These are phyloP conservation scores for Phaeophleospora eucalypticola DNA, from an alignment of 2,329 filamentous ascomycete genomes.

Conservation along the genomic window DNA sequence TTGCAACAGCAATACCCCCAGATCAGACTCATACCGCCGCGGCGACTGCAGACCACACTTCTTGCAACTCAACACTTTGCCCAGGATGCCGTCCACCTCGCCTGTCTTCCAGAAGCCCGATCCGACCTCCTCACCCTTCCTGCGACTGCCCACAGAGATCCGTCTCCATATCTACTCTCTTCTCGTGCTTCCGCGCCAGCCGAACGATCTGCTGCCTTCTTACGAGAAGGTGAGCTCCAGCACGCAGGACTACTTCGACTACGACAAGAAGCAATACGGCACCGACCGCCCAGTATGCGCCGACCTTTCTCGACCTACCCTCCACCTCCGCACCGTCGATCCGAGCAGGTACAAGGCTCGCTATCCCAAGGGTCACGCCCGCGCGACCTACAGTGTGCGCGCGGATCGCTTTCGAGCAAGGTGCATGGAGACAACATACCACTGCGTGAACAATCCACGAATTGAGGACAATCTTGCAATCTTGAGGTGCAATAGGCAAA, in stretches of 20 bases:
- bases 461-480: conserved; percentile 32
- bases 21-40: neutral
- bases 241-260: conserved; percentile 41
- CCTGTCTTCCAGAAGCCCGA: conserved; percentile 3
- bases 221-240: conserved; percentile 31
- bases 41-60: conserved; percentile 9
- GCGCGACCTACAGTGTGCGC: conserved; percentile 39
- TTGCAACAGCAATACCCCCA: neutral
- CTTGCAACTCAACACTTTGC: conserved; percentile 13
- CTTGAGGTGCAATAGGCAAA: conserved; percentile 35
- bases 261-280: conserved; percentile 27
- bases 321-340: conserved; percentile 44
- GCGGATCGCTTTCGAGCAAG: conserved; percentile 41
- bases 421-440: conserved; percentile 54
- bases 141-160: conserved; percentile 45
- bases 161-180: conserved; percentile 47
- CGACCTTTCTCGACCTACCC: conserved; percentile 29
- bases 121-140: conserved; percentile 29
- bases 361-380: conserved; percentile 20
- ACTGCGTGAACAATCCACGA: conserved; percentile 41
- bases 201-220: conserved; percentile 29
- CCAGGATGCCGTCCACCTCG: conserved; percentile 11
- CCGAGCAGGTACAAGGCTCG: conserved; percentile 31
- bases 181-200: conserved; percentile 36
- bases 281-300: conserved; percentile 16